phyloP scores from a whole-genome alignment of 345 rosid genomes.

The Camelina neglecta region DNA sequence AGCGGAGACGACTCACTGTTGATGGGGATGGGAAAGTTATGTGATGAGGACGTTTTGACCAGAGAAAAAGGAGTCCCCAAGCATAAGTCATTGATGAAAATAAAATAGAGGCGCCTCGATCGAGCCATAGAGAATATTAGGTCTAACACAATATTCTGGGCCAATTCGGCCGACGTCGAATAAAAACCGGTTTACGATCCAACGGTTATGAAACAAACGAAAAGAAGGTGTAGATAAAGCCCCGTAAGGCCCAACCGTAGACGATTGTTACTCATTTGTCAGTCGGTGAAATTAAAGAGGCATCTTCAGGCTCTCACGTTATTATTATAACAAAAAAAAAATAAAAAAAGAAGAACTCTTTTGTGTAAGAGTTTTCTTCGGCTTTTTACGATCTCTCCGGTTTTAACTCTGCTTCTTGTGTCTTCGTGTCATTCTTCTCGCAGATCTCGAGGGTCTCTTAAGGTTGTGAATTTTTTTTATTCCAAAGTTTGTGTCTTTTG shows the following conservation, averaged over 20 bases:
- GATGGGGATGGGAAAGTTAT: too few relatives aligned
- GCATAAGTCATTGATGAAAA: too few relatives aligned
- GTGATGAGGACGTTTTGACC: too few relatives aligned
- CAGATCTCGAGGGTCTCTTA: constrained; percentile 34
- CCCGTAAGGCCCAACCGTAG: neutral
- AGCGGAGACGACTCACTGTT: too few relatives aligned
- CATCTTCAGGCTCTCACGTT: neutral
- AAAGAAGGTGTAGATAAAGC: neutral
- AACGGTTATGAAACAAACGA: constrained; percentile 5
- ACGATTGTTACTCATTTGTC: neutral
- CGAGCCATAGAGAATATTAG: too few relatives aligned
- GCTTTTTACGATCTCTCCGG: constrained; percentile 34
- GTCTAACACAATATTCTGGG: too few relatives aligned
- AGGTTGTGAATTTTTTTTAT: constrained; percentile 1
- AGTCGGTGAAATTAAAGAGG: constrained; percentile 2
- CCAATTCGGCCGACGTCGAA: neutral
- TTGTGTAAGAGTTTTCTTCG: neutral
- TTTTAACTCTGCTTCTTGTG: constrained; percentile 20
- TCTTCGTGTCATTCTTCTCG: constrained; percentile 26
- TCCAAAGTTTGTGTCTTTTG: constrained; percentile 25
- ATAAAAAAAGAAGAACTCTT: too few relatives aligned
- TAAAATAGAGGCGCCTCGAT: too few relatives aligned
- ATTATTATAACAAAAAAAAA: too few relatives aligned
- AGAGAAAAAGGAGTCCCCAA: too few relatives aligned
- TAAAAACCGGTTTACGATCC: constrained; percentile 1